Base-by-base conservation (phyloP, 228 moss, liverwort and hornwort species). In the Sphagnum fallax region DNA sequence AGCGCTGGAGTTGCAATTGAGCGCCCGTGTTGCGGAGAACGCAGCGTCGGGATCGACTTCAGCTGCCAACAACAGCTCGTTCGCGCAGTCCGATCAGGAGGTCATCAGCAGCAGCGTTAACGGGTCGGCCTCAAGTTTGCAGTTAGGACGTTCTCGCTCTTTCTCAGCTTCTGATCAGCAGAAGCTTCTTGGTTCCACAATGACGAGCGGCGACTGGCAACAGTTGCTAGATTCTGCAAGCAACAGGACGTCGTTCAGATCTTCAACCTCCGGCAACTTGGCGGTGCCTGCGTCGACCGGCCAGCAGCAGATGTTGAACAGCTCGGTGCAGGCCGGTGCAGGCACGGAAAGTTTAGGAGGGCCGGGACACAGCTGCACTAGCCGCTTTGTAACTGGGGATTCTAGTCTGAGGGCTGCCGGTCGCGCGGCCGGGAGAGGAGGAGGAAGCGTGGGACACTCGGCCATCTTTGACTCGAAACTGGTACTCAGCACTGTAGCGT, bases 381-480 rank as follows among this genome's bases (percentile, higher is more conserved):
- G 70, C 18, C 61, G 62, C 47, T 61, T 61, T 48, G 70, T 47
- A 47, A 61, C 70, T 63, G 62, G 15, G 63, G 49, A 11, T 60
- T 8, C 14, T 2, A 32, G 62, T 18, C 4, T 63, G 61, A 52
- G 32, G 32, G 32, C 32, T 32, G 32, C 32, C 62, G 15, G 4
- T 62, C 47, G 15, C 62, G 62, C 62, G 47, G 62, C 15, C 16
- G 15, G 15, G 62, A 62, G 32, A 62, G 62, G 32, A 47, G 47
- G 47, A 53, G 75, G 51, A 75, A 74, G 14, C 50, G 61, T 53
- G 81, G 16, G 51, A 6, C 32, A 32, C 32, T 32, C 32, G 32
- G 32, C 32, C 32, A 32, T 32, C 32, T 32, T 32, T 32, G 32
- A 32, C 32, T 32, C 32, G 32, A 32, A 32, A 32, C 32, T 32